Evolutionary conservation across 1,284 basidiomycete species (phyloP).

Genomic region (Uromyces viciae-fabae): DNA sequence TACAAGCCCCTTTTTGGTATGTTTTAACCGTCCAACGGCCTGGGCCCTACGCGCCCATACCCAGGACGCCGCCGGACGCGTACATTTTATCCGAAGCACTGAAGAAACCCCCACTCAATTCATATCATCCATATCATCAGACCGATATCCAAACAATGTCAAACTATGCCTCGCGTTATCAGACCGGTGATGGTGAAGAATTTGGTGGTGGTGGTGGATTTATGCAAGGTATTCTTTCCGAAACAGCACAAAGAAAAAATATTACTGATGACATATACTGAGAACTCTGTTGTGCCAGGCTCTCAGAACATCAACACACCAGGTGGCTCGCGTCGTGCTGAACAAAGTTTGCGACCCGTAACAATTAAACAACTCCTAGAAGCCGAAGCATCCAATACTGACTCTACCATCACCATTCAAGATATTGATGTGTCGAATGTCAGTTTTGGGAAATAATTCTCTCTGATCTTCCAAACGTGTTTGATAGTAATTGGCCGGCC

Average conservation of each 20-base stretch:
- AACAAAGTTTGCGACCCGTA: conserved; percentile 67
- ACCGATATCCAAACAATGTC: background rate
- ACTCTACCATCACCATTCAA: conserved; percentile 69
- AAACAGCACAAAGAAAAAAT: too few relatives aligned
- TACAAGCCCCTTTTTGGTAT: too few relatives aligned
- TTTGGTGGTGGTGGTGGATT: conserved; percentile 13
- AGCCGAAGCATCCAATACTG: conserved; percentile 75
- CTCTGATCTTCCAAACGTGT: background rate
- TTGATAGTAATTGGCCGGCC: too few relatives aligned
- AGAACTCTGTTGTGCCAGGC: background rate
- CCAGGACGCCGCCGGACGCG: too few relatives aligned
- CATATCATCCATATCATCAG: background rate
- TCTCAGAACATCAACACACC: conserved; percentile 22
- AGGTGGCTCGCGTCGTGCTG: conserved; percentile 15
- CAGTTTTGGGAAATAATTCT: conserved; percentile 48
- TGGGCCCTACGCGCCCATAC: too few relatives aligned
- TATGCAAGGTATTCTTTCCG: conserved; percentile 8
- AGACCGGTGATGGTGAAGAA: background rate
- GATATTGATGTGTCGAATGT: conserved; percentile 77
- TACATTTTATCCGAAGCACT: too few relatives aligned
- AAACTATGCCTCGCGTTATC: conserved; percentile 4
- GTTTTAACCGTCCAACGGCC: too few relatives aligned
- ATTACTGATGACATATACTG: too few relatives aligned
- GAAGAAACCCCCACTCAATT: too few relatives aligned
- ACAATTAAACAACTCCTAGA: conserved; percentile 80